Evolutionary conservation across 148 eudicot genomes (phyloP), one percentile per base, ranked within the genome.

Genomic region (Spergularia bocconei): DNA sequence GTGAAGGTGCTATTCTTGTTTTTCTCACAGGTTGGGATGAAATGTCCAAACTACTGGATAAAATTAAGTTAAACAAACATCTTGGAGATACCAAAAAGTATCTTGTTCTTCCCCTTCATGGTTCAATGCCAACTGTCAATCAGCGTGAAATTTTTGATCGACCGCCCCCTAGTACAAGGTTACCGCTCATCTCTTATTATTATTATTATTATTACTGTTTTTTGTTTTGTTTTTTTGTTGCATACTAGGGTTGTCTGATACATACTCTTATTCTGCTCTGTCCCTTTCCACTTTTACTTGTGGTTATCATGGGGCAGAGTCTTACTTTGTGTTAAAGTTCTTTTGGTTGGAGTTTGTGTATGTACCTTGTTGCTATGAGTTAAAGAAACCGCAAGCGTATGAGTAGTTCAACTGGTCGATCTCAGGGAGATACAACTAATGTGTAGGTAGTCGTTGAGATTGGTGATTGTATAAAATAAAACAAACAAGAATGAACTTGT

Each of bases 1-100:
- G 86, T 81, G 82, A 87, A 61, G 98, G 98, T 62, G 98, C 98
- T 67, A 80, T 95, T 73, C 93, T 95, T 80, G 96, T 95, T 44
- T 95, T 95, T 80, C 96, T 95, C 68, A 88, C 98, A 64, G 98
- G 98, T 36, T 95, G 98, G 98, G 96, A 95, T 86, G 98, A 95
- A 71, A 95, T 95, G 67, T 92, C 98, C 38, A 95, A 95, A 91
- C 80, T 95, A 71, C 86, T 82, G 74, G 97, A 92, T 75, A 87
- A 74, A 80, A 51, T 95, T 60, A 88, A 85, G 81, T 79, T 83
- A 7, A 89, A 90, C 79, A 85, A 69, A 63, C 80, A 86, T 81
- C 88, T 95, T 63, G 86, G 98, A 75, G 88, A 95, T 81, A 75
- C 89, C 68, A 81, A 79, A 75, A 92, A 88, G 79, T 88, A 85